These are phyloP conservation scores for Phanerochaete sordida DNA, from an alignment of 768 basidiomycete genomes.

Conservation along the genomic window DNA sequence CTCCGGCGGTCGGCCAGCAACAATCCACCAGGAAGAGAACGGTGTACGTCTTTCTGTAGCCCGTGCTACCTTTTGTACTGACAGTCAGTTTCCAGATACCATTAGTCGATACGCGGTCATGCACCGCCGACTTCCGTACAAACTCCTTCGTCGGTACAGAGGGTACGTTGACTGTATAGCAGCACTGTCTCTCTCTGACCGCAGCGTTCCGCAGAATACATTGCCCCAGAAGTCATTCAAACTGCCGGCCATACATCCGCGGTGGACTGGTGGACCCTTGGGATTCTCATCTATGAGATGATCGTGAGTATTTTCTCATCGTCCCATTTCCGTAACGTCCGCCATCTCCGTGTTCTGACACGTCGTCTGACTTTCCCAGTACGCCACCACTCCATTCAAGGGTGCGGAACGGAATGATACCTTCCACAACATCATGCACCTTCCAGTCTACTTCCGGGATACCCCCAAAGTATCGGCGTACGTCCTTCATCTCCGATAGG, in stretches of 20 bases:
- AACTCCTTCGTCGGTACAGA: conserved; percentile 99
- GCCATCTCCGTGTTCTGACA: conserved; percentile 11
- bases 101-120: conserved; percentile 94
- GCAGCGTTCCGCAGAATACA: conserved; percentile 71
- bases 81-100: conserved; percentile 55
- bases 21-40: conserved; percentile 83
- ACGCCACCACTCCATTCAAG: conserved; percentile 98
- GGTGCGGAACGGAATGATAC: conserved; percentile 92
- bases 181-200: conserved; percentile 17
- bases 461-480: conserved; percentile 73
- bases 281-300: conserved; percentile 99
- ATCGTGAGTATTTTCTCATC: conserved; percentile 60
- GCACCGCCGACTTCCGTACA: conserved; percentile 96
- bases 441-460: conserved; percentile 86
- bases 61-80: background rate
- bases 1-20: conserved; percentile 80
- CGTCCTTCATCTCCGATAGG: conserved; percentile 27
- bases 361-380: conserved; percentile 47
- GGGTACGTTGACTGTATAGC: conserved; percentile 51
- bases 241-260: conserved; percentile 96
- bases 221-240: conserved; percentile 97
- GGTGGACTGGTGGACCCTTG: conserved; percentile 99
- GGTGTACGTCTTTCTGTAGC: conserved; percentile 58
- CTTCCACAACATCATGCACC: conserved; percentile 89
- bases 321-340: background rate